Base-by-base conservation (phyloP, 257 asterid species). In the Salvia splendens region DNA sequence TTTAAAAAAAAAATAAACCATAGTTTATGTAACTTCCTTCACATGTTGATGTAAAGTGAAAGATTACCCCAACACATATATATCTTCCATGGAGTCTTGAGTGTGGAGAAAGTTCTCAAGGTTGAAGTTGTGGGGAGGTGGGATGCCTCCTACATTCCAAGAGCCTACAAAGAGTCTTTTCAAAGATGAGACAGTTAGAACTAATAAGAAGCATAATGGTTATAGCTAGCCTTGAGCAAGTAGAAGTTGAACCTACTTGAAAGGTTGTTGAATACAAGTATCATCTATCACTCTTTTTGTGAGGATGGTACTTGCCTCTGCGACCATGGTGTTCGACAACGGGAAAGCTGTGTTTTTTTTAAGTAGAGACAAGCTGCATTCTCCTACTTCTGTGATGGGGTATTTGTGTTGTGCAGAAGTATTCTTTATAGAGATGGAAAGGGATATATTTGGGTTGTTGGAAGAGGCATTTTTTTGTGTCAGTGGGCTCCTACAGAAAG, bases 61-160 rank as follows among this genome's bases (percentile, higher is more conserved):
- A 60, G 59, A 45, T 78, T 84, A 86, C 93, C 93, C 89, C 10
- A 86, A 75, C 46, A 84, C 85, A 51, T 86, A 86, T 51, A 86
- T 80, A 74, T 84, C 93, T 38, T 89, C 88, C 68, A 40, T 61
- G 78, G 50, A 53, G 59, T 59, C 79, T 68, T 62, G 77, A 67
- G 69, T 65, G 67, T 66, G 49, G 50, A 86, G 88, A 72, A 82
- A 77, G 45, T 80, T 85, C 16, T 76, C 78, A n/a, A 84, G 79
- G 85, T 77, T 67, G 67, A 82, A 60, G 70, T 74, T 58, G 40
- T 77, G 77, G 16, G 89, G 90, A 33, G 93, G 88, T 53, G 66
- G 60, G 78, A 77, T 65, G 70, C 93, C 93, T 70, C 93, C 93
- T 0, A 77, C 81, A 64, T 86, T 86, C 93, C 93, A 86, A 48